Evolutionary conservation across 2,329 filamentous ascomycete genomes (phyloP).

Genomic region (Aspergillus costaricaensis): DNA sequence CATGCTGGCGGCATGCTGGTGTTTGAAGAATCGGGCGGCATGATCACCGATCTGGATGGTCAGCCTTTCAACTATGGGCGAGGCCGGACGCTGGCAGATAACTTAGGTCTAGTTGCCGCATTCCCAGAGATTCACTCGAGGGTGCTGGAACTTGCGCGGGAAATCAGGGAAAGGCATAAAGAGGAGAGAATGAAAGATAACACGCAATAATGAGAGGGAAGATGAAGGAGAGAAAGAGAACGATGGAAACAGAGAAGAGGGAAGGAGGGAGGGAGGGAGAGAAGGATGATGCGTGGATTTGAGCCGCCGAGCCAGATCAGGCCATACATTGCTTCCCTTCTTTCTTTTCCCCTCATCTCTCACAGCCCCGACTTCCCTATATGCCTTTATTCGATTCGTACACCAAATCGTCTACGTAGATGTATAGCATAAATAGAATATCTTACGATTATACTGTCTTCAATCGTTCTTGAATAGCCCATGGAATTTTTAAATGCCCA

Average conservation of each 20-base stretch:
- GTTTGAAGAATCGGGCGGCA: conserved; percentile 15
- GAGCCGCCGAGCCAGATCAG: too few relatives aligned
- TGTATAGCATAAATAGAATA: neutral
- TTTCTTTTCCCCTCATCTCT: too few relatives aligned
- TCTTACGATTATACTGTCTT: neutral
- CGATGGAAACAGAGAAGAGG: neutral
- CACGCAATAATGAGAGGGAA: neutral
- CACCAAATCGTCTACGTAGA: too few relatives aligned
- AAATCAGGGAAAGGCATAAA: neutral
- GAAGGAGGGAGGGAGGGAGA: neutral
- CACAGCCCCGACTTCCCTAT: too few relatives aligned
- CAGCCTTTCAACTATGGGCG: conserved; percentile 9
- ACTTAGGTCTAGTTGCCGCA: conserved; percentile 13
- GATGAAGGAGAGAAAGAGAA: neutral
- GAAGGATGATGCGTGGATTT: neutral
- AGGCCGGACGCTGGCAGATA: conserved; percentile 5
- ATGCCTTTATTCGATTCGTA: too few relatives aligned
- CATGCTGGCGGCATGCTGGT: conserved; percentile 14
- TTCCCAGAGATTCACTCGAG: conserved; percentile 7
- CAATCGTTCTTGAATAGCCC: neutral
- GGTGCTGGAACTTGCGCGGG: conserved; percentile 4
- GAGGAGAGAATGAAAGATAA: neutral
- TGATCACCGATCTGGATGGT: conserved; percentile 14
- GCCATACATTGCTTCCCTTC: too few relatives aligned
- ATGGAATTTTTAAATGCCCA: conserved; percentile 12